phyloP scores from a whole-genome alignment of 495 filamentous ascomycete species.

The Zalerion maritima region DNA sequence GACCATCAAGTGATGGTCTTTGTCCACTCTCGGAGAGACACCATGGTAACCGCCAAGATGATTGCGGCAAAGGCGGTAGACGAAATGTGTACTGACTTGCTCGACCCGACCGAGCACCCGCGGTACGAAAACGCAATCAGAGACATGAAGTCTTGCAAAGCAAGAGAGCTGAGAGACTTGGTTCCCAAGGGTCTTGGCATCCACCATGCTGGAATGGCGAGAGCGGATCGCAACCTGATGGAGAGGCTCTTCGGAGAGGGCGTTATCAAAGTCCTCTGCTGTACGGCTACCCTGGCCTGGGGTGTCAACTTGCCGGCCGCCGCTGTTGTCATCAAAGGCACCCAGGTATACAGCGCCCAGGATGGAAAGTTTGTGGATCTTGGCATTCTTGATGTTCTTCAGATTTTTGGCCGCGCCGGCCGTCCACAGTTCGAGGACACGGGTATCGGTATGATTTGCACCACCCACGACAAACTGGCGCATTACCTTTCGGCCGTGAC shows the following conservation, averaged over 20 bases:
- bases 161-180: slow-evolving; percentile 73
- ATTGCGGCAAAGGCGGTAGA: slow-evolving; percentile 78
- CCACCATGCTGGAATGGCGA: slow-evolving; percentile 90
- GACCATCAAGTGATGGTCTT: slow-evolving; percentile 98
- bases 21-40: slow-evolving; percentile 93
- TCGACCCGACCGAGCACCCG: slow-evolving; percentile 59
- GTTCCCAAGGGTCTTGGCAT: slow-evolving; percentile 82
- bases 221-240: slow-evolving; percentile 85
- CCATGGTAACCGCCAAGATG: slow-evolving; percentile 70
- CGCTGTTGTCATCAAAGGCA: slow-evolving; percentile 95
- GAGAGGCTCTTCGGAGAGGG: slow-evolving; percentile 82
- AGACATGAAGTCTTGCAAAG: slow-evolving; percentile 72
- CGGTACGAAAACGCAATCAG: slow-evolving; percentile 57
- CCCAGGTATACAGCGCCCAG: slow-evolving; percentile 88
- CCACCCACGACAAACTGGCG: slow-evolving; percentile 77
- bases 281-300: slow-evolving; percentile 96
- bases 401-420: slow-evolving; percentile 97
- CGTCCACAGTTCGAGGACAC: slow-evolving; percentile 92
- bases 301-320: slow-evolving; percentile 97
- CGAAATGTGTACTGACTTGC: slow-evolving; percentile 57
- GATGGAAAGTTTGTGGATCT: slow-evolving; percentile 95
- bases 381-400: slow-evolving; percentile 91
- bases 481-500: slow-evolving; percentile 91
- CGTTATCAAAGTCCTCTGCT: slow-evolving; percentile 87
- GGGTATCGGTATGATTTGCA: slow-evolving; percentile 94